Evolutionary conservation across 495 filamentous ascomycete genomes (phyloP), one percentile per base, ranked within the genome.

Genomic region (Articulospora tetracladia): DNA sequence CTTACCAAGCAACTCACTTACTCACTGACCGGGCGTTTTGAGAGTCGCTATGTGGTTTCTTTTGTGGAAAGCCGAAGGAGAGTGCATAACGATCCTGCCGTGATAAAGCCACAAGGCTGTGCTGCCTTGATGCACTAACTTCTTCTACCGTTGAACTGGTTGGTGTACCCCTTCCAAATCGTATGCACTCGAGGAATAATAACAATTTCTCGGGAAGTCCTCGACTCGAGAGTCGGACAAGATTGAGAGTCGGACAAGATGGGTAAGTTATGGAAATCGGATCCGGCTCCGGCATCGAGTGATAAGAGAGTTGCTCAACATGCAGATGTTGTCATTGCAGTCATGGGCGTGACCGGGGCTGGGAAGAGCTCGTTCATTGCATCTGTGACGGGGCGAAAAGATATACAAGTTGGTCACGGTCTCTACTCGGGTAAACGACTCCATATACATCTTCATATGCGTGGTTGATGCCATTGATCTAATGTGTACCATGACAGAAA

Each of bases 341-440:
- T 57, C 17, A 57, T 57, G 22, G 59, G 54, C 11, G 26, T 46
- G 23, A 57, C 59, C 1, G 54, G 59, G 2, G 28, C 28, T 26
- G 59, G 59, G 24, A 57, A 62, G 46, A 62, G 59, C 41, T 39
- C 39, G 3, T 53, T 57, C 17, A 48, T 57, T 57, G 54, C 59
- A n/a, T 48, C 50, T 7, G 34, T 50, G 15, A 44, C 57, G 8
- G 47, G 48, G 3, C 39, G 23, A 27, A 26, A 44, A 25, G 57
- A 41, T 23, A 20, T 53, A 13, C 13, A 26, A 46, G 44, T 62
- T 19, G 59, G 53, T 2, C 53, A 62, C 44, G 44, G 19, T 15
- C 47, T 57, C 13, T n/a, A 62, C 1, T 50, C 59, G 4, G 32
- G 59, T 62, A 48, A 24, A 28, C n/a, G n/a, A n/a, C 11, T 51